phyloP scores from a whole-genome alignment of 148 eudicot genomes.

The Spergularia bocconei region DNA sequence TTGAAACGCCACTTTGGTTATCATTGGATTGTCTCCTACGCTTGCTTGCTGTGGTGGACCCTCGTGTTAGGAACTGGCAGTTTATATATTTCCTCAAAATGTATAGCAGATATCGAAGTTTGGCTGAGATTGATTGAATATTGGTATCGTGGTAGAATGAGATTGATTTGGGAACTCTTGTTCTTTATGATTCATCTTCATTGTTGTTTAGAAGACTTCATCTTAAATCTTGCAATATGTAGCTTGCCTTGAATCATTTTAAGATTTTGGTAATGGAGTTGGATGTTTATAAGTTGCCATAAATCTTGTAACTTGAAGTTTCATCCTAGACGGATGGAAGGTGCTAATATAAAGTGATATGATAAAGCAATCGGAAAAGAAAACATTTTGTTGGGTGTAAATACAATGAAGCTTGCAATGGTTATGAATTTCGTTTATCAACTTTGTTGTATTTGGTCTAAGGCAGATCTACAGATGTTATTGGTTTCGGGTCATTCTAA shows the following conservation, averaged over 20 bases:
- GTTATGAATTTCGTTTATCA: neutral
- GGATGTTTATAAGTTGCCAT: neutral
- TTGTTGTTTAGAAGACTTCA: neutral
- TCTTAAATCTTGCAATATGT: neutral
- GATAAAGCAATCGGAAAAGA: neutral
- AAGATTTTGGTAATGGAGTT: neutral
- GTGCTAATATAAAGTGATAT: neutral
- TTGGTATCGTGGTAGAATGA: neutral
- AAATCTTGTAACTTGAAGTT: neutral
- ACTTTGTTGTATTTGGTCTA: too few relatives aligned
- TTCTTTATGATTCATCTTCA: neutral
- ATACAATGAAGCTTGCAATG: neutral
- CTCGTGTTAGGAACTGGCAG: neutral
- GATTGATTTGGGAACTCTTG: neutral
- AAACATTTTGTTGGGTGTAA: neutral
- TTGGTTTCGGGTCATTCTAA: neutral
- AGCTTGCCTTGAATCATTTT: neutral
- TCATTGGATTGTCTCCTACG: too few relatives aligned
- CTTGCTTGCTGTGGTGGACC: neutral
- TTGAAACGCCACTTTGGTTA: too few relatives aligned
- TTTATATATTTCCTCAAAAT: neutral
- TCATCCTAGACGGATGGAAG: neutral
- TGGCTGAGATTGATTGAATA: too few relatives aligned
- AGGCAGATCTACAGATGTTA: neutral
- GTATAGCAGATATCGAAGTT: neutral